phyloP scores from a whole-genome alignment of 768 basidiomycete species.

The Neoboletus subvelutipes region DNA sequence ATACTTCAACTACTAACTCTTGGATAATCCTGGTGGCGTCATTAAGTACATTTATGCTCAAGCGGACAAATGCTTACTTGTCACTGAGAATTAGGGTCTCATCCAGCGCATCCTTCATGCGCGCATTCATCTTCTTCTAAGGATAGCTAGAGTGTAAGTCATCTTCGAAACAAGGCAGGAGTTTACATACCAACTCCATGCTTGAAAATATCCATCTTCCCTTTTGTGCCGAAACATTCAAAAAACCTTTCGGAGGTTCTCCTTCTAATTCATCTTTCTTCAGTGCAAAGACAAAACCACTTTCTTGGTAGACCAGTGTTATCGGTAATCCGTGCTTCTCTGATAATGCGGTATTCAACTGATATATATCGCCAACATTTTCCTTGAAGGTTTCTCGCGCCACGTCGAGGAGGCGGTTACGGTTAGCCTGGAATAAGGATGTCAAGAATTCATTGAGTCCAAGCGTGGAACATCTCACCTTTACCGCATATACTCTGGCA shows the following conservation, averaged over 20 bases:
- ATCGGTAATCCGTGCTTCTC: slow-evolving; percentile 67
- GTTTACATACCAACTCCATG: slow-evolving; percentile 67
- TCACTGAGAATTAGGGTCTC: slow-evolving; percentile 87
- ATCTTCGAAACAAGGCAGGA: neutral
- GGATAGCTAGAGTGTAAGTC: neutral
- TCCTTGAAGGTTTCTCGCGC: slow-evolving; percentile 95
- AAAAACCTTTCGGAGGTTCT: slow-evolving; percentile 65
- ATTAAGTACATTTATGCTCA: neutral
- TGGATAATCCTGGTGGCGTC: slow-evolving; percentile 63
- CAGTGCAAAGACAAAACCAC: slow-evolving; percentile 70
- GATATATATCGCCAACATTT: slow-evolving; percentile 84
- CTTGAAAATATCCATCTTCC: slow-evolving; percentile 76
- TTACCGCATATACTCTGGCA: slow-evolving; percentile 87
- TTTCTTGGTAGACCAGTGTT: slow-evolving; percentile 66
- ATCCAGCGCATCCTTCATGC: slow-evolving; percentile 89
- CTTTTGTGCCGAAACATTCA: slow-evolving; percentile 64
- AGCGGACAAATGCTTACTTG: slow-evolving; percentile 42
- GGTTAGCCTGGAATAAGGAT: slow-evolving; percentile 53
- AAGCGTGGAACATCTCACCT: slow-evolving; percentile 34
- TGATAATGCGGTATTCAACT: slow-evolving; percentile 56
- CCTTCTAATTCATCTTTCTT: slow-evolving; percentile 55
- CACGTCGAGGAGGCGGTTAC: slow-evolving; percentile 85
- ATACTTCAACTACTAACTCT: slow-evolving; percentile 68
- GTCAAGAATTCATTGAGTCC: neutral
- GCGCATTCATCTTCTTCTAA: slow-evolving; percentile 83